Percentiles rank a stretch among this genome's conserved stretches.
phyloP scores from a whole-genome alignment of 148 eudicot species.

The Rheum nobile region DNA sequence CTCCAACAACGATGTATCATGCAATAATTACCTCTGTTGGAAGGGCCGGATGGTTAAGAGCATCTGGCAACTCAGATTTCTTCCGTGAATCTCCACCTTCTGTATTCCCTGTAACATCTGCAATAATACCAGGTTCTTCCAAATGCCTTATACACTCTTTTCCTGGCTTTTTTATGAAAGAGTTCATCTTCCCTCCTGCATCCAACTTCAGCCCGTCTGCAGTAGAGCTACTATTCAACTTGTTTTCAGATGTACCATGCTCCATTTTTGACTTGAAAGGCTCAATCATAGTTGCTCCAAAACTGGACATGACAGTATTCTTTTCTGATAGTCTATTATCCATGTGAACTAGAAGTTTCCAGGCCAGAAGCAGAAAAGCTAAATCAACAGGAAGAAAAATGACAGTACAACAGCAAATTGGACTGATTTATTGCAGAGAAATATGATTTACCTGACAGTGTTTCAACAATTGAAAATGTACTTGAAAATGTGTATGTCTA shows the following conservation, averaged over 20 bases:
- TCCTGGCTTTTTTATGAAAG: slow-evolving; percentile 27
- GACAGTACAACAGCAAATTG: background rate
- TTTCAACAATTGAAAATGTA: slow-evolving; percentile 79
- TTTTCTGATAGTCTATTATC: slow-evolving; percentile 27
- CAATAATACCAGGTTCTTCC: slow-evolving; percentile 31
- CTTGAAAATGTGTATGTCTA: slow-evolving; percentile 89
- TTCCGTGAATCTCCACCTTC: slow-evolving; percentile 20
- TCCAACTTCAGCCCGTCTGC: slow-evolving; percentile 30
- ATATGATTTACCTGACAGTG: slow-evolving; percentile 54
- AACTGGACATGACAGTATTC: slow-evolving; percentile 20
- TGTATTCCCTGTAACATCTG: slow-evolving; percentile 20
- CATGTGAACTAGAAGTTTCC: slow-evolving; percentile 31
- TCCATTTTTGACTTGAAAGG: slow-evolving; percentile 30
- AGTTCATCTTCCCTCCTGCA: slow-evolving; percentile 18
- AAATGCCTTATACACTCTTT: slow-evolving; percentile 25
- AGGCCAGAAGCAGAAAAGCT: slow-evolving; percentile 6
- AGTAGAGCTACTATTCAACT: slow-evolving; percentile 25
- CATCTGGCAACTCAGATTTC: slow-evolving; percentile 31
- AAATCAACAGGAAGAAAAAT: slow-evolving; percentile 6
- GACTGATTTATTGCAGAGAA: slow-evolving; percentile 23
- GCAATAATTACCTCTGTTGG: slow-evolving; percentile 57
- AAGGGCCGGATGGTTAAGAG: slow-evolving; percentile 45
- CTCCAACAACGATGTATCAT: background rate
- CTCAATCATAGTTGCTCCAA: slow-evolving; percentile 27
- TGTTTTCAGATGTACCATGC: slow-evolving; percentile 26